A percentile compares a stretch with the other conserved stretches of the same genome.
phyloP scores from a whole-genome alignment of 1,284 basidiomycete species.

The Amylostereum chailletii region DNA sequence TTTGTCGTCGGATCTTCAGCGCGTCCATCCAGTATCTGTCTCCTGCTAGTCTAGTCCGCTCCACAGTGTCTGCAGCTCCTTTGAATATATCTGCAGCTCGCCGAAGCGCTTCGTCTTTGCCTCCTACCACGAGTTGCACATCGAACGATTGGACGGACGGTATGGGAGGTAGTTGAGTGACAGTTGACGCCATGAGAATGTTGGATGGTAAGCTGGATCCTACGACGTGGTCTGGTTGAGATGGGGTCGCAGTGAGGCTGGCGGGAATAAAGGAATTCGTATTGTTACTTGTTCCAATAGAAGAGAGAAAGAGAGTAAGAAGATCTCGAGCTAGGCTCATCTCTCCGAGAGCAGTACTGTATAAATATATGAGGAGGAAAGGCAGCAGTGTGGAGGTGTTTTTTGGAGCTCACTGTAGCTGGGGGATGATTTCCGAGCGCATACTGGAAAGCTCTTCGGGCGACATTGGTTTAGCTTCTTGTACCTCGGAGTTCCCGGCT shows the following conservation, averaged over 20 bases:
- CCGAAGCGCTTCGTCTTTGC: slow-evolving; percentile 69
- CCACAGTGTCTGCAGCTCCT: slow-evolving; percentile 57
- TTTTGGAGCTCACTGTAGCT: slow-evolving; percentile 49
- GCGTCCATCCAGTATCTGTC: slow-evolving; percentile 77
- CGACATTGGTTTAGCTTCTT: slow-evolving; percentile 41
- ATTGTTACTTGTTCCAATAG: slow-evolving; percentile 9
- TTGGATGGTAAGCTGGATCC: slow-evolving; percentile 22
- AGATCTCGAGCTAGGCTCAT: slow-evolving; percentile 69
- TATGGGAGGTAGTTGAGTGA: slow-evolving; percentile 54
- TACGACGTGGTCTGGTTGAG: slow-evolving; percentile 12
- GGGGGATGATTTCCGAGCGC: slow-evolving; percentile 59
- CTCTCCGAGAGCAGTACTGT: slow-evolving; percentile 65
- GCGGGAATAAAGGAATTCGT: slow-evolving; percentile 2
- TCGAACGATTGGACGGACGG: slow-evolving; percentile 68
- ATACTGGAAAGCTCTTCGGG: slow-evolving; percentile 67
- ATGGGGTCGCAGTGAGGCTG: slow-evolving; percentile 7
- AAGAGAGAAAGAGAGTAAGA: slow-evolving; percentile 44
- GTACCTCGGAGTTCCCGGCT: slow-evolving; percentile 16
- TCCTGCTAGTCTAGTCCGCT: slow-evolving; percentile 45
- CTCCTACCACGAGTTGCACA: slow-evolving; percentile 61
- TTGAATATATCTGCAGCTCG: slow-evolving; percentile 65
- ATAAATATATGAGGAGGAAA: slow-evolving; percentile 13
- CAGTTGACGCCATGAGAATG: slow-evolving; percentile 51
- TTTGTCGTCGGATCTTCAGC: slow-evolving; percentile 58
- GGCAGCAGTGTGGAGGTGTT: background rate